Base-by-base conservation (phyloP, 192 early-diverging fungal genomes). In the Geranomyces variabilis region DNA sequence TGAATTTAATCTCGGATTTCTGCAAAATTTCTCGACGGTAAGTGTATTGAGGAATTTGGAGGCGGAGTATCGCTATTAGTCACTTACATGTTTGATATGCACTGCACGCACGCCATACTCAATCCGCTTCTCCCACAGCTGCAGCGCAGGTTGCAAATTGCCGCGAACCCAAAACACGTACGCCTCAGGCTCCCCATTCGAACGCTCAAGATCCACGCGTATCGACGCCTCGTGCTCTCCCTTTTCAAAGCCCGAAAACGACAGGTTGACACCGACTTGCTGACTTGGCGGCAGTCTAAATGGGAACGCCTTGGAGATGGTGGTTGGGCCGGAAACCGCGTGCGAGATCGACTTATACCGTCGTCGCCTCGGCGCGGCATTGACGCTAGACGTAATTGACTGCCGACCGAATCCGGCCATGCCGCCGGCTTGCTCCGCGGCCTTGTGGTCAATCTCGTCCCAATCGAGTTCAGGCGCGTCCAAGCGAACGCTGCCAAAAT, bases 31-130 rank as follows among this genome's bases (percentile, higher is more conserved):
- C 36, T 41, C 36, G 10, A 17, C 21, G 19, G 30, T 3, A 6
- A 61, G 48, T n/a, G 21, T 61, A 33, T 13, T 47, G 63, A 75
- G 33, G 6, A 66, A 1, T 24, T 60, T 17, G 21, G 30, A 61
- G 29, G 21, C 19, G 30, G n/a, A n/a, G n/a, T n/a, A n/a, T n/a
- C n/a, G n/a, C n/a, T n/a, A n/a, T n/a, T n/a, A n/a, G n/a, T n/a
- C n/a, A 64, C 78, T 69, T 62, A 83, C 85, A 70, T 83, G 81
- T 30, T 74, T 73, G 26, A 71, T 70, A 53, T 81, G 78, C 21
- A 80, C 83, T 8, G 85, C 80, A 17, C 69, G 46, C 21, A 83
- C 71, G 5, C 83, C 82, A 76, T 83, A 87, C n/a, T 86, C 81
- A 28, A 88, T 63, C 44, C 76, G 81, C 66, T 79, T 84, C 30